Conservation (phyloP, 192 early-diverging fungal genomes). For the Podila horticola region DNA sequence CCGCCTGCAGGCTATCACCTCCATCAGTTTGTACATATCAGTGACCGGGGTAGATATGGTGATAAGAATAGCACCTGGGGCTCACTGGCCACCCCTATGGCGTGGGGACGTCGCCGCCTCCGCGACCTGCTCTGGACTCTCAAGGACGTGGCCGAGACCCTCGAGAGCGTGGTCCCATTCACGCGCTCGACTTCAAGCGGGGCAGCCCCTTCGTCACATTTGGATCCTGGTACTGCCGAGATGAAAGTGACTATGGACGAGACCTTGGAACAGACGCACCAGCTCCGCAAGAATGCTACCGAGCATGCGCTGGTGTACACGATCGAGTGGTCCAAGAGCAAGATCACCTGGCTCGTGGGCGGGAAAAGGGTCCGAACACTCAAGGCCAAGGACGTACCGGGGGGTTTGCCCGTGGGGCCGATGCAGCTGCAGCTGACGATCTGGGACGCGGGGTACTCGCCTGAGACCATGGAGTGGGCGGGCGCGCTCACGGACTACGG, state of each 20-base stretch:
- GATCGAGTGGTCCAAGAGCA: slow-evolving; percentile 52
- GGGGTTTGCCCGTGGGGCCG: slow-evolving; percentile 19
- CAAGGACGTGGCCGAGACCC: not conserved
- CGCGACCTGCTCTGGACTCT: not conserved
- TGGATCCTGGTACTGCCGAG: not conserved
- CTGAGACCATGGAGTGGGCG: slow-evolving; percentile 25
- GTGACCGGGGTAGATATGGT: not conserved
- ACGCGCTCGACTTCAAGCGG: not conserved
- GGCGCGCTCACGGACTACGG: slow-evolving; percentile 41
- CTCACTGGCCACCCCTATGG: not conserved
- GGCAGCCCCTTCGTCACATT: not conserved
- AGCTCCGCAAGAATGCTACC: slow-evolving; percentile 13
- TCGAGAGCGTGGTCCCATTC: not conserved
- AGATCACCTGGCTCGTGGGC: slow-evolving; percentile 47
- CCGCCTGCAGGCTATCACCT: not conserved
- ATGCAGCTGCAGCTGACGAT: slow-evolving; percentile 34
- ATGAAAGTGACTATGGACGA: not conserved
- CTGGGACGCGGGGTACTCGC: slow-evolving; percentile 39
- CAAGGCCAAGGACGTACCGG: slow-evolving; percentile 22
- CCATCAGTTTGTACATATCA: not conserved
- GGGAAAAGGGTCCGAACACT: slow-evolving; percentile 41
- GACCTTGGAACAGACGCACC: slow-evolving; percentile 26
- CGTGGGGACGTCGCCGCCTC: not conserved
- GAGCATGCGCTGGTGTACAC: slow-evolving; percentile 38
- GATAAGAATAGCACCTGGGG: not conserved